Evolutionary conservation across 2,329 filamentous ascomycete species (phyloP), one percentile per base, ranked within the genome.

Genomic region (Neodidymelliopsis sp.): DNA sequence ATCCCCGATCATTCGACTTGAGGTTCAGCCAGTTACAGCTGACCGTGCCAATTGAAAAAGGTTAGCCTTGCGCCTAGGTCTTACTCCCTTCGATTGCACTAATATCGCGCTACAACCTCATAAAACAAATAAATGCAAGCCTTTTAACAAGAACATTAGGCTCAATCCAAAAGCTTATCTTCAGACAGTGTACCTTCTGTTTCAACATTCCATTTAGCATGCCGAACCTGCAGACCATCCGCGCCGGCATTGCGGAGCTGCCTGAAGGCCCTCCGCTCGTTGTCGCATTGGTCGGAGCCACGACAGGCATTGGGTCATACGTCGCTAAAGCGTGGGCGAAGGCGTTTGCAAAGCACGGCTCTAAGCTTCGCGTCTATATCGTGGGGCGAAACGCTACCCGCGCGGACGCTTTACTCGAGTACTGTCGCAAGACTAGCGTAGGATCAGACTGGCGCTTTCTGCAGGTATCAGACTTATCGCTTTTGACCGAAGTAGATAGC

Each of bases 281-380:
- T 11, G 34, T 64, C 22, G 59, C 50, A 3, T 36, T 66, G 13
- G 36, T 54, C 5, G 63, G 62, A 18, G 64, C 49, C 23, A 67
- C 63, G 2, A 59, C 57, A 18, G 64, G 64, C 2, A 65, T 67
- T n/a, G 64, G 63, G 4, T 61, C 60, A 1, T 66, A 67, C 28
- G 45, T 59, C 2, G 62, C 57, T 12, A 55, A 42, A 33, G 45
- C 53, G 2, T 50, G 64, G 24, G 61, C 63, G 1, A 40, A 15
- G 1, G 57, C 53, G 3, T 67, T 57, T 31, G 43, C 57, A 6
- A 27, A 47, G 1, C 47, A 61, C 22, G 63, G 58, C 6, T 30
- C 43, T 27, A 67, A 60, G 16, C 59, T 75, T 6, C 66, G 69
- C 25, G 68, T 76, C 20, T 78, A 78, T 47, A 71, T 79, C 6